Evolutionary conservation across 306 rosid species (phyloP), one percentile per base, ranked within the genome.

Genomic region (Ormosia semicastrata): DNA sequence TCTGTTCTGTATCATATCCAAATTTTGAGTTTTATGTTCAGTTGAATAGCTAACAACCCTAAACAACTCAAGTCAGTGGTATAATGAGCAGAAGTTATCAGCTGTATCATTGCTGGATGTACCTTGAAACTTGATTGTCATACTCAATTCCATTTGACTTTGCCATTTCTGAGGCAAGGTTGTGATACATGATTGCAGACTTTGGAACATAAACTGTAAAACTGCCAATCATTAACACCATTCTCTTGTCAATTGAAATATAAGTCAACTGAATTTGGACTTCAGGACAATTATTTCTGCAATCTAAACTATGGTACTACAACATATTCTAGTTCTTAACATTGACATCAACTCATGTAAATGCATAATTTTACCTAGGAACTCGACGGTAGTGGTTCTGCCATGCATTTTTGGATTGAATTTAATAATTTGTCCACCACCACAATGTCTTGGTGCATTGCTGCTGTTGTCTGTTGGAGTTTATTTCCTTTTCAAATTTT

Each of bases 361-460:
- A 29, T 52, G 4, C 67, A 71, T 62, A 74, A 32, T 77, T 36
- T 77, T 66, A 74, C 33, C 7, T 2, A 0, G 29, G 49, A 71
- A 75, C 11, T 64, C 33, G 14, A 76, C 6, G 85, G 71, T 10
- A 5, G 46, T 4, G 71, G 37, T 17, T 15, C 39, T 66, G 15
- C 76, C 1, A 2, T 60, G 62, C 24, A 8, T 73, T 64, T 79
- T 85, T 87, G 90, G 82, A 64, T 73, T 40, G 24, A 17, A 33
- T 85, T 66, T 4, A 0, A n/a, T n/a, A n/a, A n/a, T n/a, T n/a
- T n/a, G n/a, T 46, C 86, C 87, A 82, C 90, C 64, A 40, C 37
- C 32, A 18, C 12, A 39, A 17, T 4, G n/a, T n/a, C 43, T 41
- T 15, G 4, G 11, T 3, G 18, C 33, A 10, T 9, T 60, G 3